phyloP scores from a whole-genome alignment of 495 filamentous ascomycete species.

The Penicillium flavigenum region DNA sequence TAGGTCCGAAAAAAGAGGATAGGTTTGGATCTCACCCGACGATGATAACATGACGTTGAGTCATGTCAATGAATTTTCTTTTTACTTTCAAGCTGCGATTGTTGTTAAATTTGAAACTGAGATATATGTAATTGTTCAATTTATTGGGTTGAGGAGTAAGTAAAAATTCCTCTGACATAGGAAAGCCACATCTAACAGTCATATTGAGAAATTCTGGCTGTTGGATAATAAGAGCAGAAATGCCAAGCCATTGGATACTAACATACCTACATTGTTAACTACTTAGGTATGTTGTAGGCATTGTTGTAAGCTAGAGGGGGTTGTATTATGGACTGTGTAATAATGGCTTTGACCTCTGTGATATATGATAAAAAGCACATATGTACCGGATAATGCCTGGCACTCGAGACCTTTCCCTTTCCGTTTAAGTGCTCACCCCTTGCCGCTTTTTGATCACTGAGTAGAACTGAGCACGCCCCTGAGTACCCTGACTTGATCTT shows the following conservation, averaged over 20 bases:
- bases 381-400: neutral
- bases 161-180: neutral
- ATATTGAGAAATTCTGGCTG: neutral
- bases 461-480: too few species aligned
- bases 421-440: too few species aligned
- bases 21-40: neutral
- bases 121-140: neutral
- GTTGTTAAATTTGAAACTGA: neutral
- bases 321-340: neutral
- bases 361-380: neutral
- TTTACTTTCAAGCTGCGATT: neutral
- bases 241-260: neutral
- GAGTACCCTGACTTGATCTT: too few species aligned
- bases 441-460: too few species aligned
- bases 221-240: neutral
- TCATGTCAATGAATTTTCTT: neutral
- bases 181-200: neutral
- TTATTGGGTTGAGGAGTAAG: neutral
- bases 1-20: neutral
- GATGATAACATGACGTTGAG: neutral
- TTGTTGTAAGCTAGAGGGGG: neutral
- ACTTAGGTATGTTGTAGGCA: neutral
- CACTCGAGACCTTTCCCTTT: too few species aligned
- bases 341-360: neutral
- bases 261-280: neutral